These are phyloP conservation scores for Mangifera indica DNA, from an alignment of 345 rosid genomes.

Conservation along the genomic window DNA sequence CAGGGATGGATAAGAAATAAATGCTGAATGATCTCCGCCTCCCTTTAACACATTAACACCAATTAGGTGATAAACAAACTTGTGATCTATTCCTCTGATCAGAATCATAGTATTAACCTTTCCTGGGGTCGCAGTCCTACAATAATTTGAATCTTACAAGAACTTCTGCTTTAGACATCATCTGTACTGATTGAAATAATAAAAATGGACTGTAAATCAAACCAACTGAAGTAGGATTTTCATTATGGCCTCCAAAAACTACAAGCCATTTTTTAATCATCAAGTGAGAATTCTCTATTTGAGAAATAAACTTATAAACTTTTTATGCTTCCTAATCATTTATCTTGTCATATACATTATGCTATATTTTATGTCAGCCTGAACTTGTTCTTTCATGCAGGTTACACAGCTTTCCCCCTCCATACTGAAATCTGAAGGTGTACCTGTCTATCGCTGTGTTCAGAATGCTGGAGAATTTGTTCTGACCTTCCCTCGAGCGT, in stretches of 20 bases:
- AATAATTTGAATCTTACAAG: not conserved
- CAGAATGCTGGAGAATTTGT: conserved; percentile 96
- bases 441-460: conserved; percentile 86
- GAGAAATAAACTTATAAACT: not conserved
- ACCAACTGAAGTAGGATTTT: not conserved
- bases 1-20: not conserved
- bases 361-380: not conserved
- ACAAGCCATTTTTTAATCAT: no score
- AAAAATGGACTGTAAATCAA: not conserved
- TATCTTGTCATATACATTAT: not conserved
- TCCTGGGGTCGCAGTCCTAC: not conserved
- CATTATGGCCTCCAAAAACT: not conserved
- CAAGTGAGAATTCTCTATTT: no score
- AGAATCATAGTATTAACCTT: no score
- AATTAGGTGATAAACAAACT: not conserved
- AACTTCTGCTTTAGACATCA: not conserved
- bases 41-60: not conserved
- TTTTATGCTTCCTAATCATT: not conserved
- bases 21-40: not conserved
- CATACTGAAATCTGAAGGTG: conserved; percentile 83
- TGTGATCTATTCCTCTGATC: not conserved
- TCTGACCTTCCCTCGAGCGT: conserved; percentile 98
- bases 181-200: no score
- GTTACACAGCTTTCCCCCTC: conserved; percentile 98
- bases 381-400: conserved; percentile 39